Evolutionary conservation across 441 rosid genomes (phyloP).

Genomic region (Kokia cookei): DNA sequence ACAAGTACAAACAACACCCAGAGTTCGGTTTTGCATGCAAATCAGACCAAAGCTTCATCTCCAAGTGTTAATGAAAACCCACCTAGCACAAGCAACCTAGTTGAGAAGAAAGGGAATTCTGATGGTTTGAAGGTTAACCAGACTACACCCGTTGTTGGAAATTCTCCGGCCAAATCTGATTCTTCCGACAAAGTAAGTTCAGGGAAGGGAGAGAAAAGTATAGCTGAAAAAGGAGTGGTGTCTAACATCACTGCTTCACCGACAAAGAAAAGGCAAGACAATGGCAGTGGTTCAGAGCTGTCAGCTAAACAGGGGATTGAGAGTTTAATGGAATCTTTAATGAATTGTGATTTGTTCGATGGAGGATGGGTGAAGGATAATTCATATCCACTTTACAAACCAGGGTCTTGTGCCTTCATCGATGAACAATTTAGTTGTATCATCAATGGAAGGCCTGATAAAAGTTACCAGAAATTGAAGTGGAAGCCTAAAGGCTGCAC

Average conservation of each 20-base stretch:
- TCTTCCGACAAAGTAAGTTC: conserved; percentile 10
- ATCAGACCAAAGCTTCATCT: conserved; percentile 17
- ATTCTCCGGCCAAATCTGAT: conserved; percentile 8
- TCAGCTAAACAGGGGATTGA: conserved; percentile 36
- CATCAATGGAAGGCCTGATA: conserved; percentile 75
- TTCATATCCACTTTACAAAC: conserved; percentile 82
- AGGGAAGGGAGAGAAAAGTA: conserved; percentile 14
- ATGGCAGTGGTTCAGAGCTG: conserved; percentile 14
- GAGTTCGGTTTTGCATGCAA: conserved; percentile 16
- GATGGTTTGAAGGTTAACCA: conserved; percentile 18
- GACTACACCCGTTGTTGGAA: conserved; percentile 20
- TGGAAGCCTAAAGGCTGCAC: conserved; percentile 85
- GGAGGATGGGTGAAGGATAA: conserved; percentile 84
- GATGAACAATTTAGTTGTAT: conserved; percentile 80
- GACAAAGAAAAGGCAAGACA: conserved; percentile 23
- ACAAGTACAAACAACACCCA: conserved; percentile 3
- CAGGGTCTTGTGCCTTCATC: conserved; percentile 75
- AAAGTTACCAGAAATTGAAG: conserved; percentile 54
- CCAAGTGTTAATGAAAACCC: not conserved
- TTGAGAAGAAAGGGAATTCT: not conserved
- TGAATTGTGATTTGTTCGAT: conserved; percentile 73
- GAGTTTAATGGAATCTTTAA: conserved; percentile 29
- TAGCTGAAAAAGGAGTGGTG: conserved; percentile 11
- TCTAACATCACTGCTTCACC: conserved; percentile 33
- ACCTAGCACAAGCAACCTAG: not conserved